Conservation (phyloP, 495 filamentous ascomycete genomes). For the Penicillium tannophilum region DNA sequence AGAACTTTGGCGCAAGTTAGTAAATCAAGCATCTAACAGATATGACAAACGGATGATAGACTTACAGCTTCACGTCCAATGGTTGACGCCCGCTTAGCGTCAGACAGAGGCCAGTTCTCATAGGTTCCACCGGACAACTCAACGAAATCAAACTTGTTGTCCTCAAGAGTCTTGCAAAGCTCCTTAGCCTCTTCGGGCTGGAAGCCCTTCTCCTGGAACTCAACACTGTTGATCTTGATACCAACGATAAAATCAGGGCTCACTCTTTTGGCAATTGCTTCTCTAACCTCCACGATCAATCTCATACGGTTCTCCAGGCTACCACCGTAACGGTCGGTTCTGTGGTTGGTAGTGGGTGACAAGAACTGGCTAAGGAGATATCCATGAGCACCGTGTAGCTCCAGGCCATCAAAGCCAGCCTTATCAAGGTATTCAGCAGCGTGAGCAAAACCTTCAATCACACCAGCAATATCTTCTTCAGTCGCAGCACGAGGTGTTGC, state of each 20-base stretch:
- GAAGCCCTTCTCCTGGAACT: conserved; percentile 65
- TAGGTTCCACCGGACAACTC: conserved; percentile 68
- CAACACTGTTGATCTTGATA: conserved; percentile 70
- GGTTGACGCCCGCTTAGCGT: conserved; percentile 55
- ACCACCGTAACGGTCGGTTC: conserved; percentile 61
- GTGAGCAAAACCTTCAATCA: conserved; percentile 57
- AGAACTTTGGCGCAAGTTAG: conserved; percentile 41
- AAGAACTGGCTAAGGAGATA: conserved; percentile 69
- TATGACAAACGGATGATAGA: not conserved
- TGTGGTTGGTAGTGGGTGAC: conserved; percentile 52
- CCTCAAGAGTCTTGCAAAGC: conserved; percentile 59
- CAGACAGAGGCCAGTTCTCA: conserved; percentile 46
- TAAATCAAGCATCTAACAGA: not conserved
- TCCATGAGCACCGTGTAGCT: conserved; percentile 62
- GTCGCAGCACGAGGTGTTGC: conserved; percentile 49
- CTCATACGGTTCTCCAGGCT: conserved; percentile 52
- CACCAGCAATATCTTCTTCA: conserved; percentile 48
- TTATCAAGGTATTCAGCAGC: conserved; percentile 58
- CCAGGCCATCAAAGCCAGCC: conserved; percentile 62
- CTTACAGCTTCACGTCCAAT: conserved; percentile 54
- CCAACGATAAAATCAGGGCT: conserved; percentile 55
- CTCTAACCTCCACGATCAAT: conserved; percentile 45
- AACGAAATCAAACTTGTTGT: conserved; percentile 59
- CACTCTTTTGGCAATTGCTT: conserved; percentile 46
- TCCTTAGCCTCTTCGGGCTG: conserved; percentile 54